These are phyloP conservation scores for Monascus ruber DNA, from an alignment of 2,329 filamentous ascomycete species.

Conservation along the genomic window DNA sequence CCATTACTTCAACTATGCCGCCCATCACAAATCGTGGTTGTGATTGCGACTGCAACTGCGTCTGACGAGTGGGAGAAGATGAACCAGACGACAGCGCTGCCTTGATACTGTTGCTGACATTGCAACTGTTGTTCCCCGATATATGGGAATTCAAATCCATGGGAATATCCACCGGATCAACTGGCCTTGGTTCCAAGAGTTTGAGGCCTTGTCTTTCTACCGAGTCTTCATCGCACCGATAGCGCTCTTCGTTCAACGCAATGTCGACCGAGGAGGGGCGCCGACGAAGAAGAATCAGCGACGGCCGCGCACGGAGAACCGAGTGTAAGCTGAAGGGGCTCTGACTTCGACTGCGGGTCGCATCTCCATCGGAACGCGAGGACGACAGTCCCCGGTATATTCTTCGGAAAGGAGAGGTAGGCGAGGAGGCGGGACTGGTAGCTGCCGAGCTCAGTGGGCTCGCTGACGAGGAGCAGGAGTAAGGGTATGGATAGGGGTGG, in stretches of 20 bases:
- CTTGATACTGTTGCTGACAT: neutral
- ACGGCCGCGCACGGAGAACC: constrained; percentile 18
- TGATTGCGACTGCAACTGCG: neutral
- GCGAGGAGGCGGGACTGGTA: constrained; percentile 19
- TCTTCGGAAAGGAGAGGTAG: constrained; percentile 15
- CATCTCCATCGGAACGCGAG: constrained; percentile 4
- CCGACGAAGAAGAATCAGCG: constrained; percentile 25
- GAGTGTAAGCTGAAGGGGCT: constrained; percentile 18
- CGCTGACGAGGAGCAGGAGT: constrained; percentile 8
- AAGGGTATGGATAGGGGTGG: constrained; percentile 11
- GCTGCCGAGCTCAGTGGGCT: constrained; percentile 19
- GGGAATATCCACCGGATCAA: constrained; percentile 20
- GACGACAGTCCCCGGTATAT: constrained; percentile 13
- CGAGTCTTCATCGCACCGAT: constrained; percentile 25
- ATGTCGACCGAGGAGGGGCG: constrained; percentile 34
- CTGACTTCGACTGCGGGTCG: constrained; percentile 16
- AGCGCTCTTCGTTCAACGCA: constrained; percentile 32
- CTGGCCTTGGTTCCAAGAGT: constrained; percentile 35
- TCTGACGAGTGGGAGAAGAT: neutral
- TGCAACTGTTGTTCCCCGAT: constrained; percentile 1
- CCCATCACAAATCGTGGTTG: neutral
- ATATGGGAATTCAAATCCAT: constrained; percentile 13
- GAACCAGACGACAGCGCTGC: neutral
- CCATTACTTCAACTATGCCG: neutral
- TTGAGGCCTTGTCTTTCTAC: constrained; percentile 31